phyloP scores from a whole-genome alignment of 441 rosid species.

The Jatropha multifida region DNA sequence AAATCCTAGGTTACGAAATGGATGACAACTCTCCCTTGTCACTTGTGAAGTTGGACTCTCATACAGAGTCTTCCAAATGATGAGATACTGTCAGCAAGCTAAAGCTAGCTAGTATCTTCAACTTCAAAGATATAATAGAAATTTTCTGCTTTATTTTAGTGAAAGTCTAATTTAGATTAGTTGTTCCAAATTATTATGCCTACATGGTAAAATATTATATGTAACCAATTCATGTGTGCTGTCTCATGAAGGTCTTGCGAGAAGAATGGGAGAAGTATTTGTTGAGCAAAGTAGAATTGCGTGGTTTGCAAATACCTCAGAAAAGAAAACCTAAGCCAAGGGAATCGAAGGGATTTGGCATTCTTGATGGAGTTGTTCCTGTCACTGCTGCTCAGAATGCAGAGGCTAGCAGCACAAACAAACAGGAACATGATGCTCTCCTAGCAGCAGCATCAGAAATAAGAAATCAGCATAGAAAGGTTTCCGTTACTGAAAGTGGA shows the following conservation, averaged over 20 bases:
- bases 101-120: background rate
- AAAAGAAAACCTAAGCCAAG: slow-evolving; percentile 77
- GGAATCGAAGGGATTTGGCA: slow-evolving; percentile 82
- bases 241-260: slow-evolving; percentile 66
- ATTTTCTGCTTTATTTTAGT: background rate
- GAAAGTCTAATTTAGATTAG: background rate
- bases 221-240: slow-evolving; percentile 4
- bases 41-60: background rate
- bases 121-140: background rate
- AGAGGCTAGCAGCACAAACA: slow-evolving; percentile 70
- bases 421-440: slow-evolving; percentile 72
- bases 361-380: slow-evolving; percentile 88
- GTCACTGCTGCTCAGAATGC: slow-evolving; percentile 54
- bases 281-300: slow-evolving; percentile 79
- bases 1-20: slow-evolving; percentile 2
- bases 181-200: background rate
- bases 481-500: slow-evolving; percentile 36
- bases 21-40: background rate
- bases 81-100: slow-evolving; percentile 7
- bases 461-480: slow-evolving; percentile 47
- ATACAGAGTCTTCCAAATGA: background rate
- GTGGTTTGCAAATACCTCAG: slow-evolving; percentile 56
- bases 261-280: slow-evolving; percentile 95
- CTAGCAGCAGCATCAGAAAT: slow-evolving; percentile 79
- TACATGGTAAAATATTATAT: background rate